Conservation (phyloP, 331 rosid species). For the Pyracantha coccinea region DNA sequence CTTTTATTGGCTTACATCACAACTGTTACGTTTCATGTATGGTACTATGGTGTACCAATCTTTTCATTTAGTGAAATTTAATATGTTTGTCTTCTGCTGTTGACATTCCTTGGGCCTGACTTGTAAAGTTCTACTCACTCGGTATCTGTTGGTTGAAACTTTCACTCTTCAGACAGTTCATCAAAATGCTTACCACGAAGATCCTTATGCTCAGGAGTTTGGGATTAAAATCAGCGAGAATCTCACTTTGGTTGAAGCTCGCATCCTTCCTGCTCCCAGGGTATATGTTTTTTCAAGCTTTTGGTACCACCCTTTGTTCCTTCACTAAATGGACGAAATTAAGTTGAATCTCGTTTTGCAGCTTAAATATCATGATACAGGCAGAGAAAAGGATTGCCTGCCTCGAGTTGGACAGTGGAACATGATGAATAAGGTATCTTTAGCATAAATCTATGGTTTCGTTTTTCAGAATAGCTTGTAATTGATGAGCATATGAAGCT, state of each 20-base stretch:
- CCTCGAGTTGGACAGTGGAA: slow-evolving; percentile 55
- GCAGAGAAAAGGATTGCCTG: slow-evolving; percentile 20
- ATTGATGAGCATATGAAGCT: background rate
- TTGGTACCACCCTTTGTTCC: background rate
- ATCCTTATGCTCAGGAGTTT: slow-evolving; percentile 31
- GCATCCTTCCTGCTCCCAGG: slow-evolving; percentile 32
- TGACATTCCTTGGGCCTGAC: background rate
- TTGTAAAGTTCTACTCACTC: background rate
- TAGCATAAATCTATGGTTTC: background rate
- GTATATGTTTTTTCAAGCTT: background rate
- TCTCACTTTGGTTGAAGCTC: slow-evolving; percentile 31
- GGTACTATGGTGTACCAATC: background rate
- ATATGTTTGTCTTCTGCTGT: background rate
- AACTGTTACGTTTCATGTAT: background rate
- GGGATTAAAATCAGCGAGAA: slow-evolving; percentile 25
- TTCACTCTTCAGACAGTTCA: slow-evolving; percentile 22
- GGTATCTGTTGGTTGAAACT: background rate
- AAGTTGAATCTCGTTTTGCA: slow-evolving; percentile 9
- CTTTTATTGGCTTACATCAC: background rate
- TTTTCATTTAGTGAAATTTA: background rate
- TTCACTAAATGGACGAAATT: background rate
- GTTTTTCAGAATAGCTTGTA: background rate
- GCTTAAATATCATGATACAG: slow-evolving; percentile 39
- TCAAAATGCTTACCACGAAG: slow-evolving; percentile 25
- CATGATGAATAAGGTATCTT: slow-evolving; percentile 90